Evolutionary conservation across 176 grass and related monocot species (phyloP).

Genomic region (Chrysopogon serrulatus): DNA sequence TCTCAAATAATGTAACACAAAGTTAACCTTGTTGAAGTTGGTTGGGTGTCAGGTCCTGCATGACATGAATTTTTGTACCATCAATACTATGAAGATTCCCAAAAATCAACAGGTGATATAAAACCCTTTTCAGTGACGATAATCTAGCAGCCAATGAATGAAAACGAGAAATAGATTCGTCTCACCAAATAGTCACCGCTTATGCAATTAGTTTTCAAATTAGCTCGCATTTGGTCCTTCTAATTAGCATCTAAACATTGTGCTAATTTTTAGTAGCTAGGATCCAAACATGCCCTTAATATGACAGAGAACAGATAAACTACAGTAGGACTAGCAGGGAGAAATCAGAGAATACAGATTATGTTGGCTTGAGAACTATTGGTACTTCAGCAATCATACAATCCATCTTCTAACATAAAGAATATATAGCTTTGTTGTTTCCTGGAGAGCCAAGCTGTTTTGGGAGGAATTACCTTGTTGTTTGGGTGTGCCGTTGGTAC

Average conservation of each 20-base stretch:
- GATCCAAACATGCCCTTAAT: too few relatives aligned
- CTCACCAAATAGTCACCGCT: too few relatives aligned
- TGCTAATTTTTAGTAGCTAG: too few relatives aligned
- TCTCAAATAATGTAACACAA: slow-evolving; percentile 11
- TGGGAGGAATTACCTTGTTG: too few relatives aligned
- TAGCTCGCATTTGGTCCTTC: too few relatives aligned
- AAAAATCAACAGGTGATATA: slow-evolving; percentile 1
- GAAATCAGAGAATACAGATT: background rate
- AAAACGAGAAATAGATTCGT: background rate
- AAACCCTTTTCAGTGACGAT: background rate
- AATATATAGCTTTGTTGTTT: too few relatives aligned
- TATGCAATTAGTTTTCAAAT: too few relatives aligned
- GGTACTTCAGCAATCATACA: background rate
- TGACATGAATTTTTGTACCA: slow-evolving; percentile 22
- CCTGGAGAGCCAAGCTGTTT: too few relatives aligned
- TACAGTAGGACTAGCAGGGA: background rate
- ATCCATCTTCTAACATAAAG: background rate
- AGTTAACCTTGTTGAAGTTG: slow-evolving; percentile 83
- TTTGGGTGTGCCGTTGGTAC: too few relatives aligned
- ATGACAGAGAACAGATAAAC: background rate
- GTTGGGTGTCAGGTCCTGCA: slow-evolving; percentile 91
- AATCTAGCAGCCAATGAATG: slow-evolving; percentile 1
- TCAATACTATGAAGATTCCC: background rate
- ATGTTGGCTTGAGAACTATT: background rate
- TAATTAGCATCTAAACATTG: too few relatives aligned